Percentiles rank a stretch among this genome's conserved stretches.
These are phyloP conservation scores for Euphorbia pulcherrima DNA, from an alignment of 345 rosid genomes.

Conservation along the genomic window DNA sequence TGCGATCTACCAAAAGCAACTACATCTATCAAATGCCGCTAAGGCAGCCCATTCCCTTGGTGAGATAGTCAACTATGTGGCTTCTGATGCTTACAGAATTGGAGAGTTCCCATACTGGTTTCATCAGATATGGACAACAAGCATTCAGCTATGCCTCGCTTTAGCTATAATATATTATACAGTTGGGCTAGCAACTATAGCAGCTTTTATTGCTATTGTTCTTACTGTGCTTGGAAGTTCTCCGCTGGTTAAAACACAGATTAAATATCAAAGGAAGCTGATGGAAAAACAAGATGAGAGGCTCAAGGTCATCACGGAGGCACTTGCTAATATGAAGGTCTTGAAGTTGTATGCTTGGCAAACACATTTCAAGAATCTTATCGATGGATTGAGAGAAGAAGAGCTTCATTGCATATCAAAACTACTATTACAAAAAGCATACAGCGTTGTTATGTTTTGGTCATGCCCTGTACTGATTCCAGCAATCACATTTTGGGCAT, in stretches of 20 bases:
- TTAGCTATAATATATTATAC: conserved; percentile 36
- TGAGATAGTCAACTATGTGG: conserved; percentile 41
- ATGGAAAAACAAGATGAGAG: conserved; percentile 40
- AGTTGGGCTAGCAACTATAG: conserved; percentile 42
- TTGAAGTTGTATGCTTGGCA: conserved; percentile 66
- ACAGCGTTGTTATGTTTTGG: conserved; percentile 37
- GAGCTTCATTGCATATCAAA: conserved; percentile 34
- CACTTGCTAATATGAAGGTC: conserved; percentile 46
- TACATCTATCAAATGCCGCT: conserved; percentile 35
- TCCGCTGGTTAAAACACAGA: conserved; percentile 41
- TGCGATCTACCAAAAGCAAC: conserved; percentile 46
- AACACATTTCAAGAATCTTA: conserved; percentile 40
- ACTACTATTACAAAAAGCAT: conserved; percentile 32
- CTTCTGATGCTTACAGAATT: conserved; percentile 39
- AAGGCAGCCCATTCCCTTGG: conserved; percentile 37
- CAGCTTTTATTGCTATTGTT: conserved; percentile 34
- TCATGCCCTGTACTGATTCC: conserved; percentile 43
- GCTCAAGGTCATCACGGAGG: conserved; percentile 39
- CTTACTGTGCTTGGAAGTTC: conserved; percentile 28
- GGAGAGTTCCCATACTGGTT: conserved; percentile 50
- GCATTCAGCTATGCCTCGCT: conserved; percentile 41
- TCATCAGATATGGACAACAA: conserved; percentile 47
- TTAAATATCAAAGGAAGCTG: conserved; percentile 35
- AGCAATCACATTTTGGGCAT: conserved; percentile 41
- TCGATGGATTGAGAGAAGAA: conserved; percentile 35